A percentile compares a stretch with the other conserved stretches of the same genome.
These are phyloP conservation scores for Sporothrix schenckii DNA, from an alignment of 2,329 filamentous ascomycete species.

Conservation along the genomic window DNA sequence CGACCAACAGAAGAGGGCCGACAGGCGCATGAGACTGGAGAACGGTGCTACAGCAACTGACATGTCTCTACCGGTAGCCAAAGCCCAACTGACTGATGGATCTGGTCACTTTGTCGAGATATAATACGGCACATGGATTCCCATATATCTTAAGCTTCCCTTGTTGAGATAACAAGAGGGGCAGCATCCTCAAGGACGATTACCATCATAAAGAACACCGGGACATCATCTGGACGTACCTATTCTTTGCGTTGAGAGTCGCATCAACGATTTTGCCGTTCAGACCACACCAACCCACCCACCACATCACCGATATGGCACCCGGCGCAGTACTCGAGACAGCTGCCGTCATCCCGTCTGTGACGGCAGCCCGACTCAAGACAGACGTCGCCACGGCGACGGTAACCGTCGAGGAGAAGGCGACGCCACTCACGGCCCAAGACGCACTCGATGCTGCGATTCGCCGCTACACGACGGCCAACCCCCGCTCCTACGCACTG, in stretches of 20 bases:
- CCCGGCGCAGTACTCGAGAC: slow-evolving; percentile 21
- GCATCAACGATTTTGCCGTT: neutral
- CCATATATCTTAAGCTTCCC: slow-evolving; percentile 8
- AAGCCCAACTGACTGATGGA: neutral
- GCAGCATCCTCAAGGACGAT: neutral
- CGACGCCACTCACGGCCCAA: slow-evolving; percentile 17
- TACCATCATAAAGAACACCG: neutral
- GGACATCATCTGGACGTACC: neutral
- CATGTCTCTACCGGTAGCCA: neutral
- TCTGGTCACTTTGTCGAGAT: neutral
- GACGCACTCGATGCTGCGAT: slow-evolving; percentile 33
- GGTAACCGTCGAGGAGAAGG: neutral
- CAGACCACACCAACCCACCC: neutral
- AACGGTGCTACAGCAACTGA: neutral
- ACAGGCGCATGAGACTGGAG: neutral
- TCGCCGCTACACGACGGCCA: slow-evolving; percentile 29
- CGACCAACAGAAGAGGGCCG: neutral
- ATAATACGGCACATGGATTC: neutral
- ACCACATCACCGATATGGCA: slow-evolving; percentile 14
- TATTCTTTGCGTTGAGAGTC: neutral
- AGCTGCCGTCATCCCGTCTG: slow-evolving; percentile 2
- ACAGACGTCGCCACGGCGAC: neutral
- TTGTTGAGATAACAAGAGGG: neutral
- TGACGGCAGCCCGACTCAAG: neutral
- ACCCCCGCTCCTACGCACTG: slow-evolving; percentile 31